Evolutionary conservation across 1,139 yeast species (phyloP), one percentile per base, ranked within the genome.

Genomic region (Lodderomyces beijingensis): DNA sequence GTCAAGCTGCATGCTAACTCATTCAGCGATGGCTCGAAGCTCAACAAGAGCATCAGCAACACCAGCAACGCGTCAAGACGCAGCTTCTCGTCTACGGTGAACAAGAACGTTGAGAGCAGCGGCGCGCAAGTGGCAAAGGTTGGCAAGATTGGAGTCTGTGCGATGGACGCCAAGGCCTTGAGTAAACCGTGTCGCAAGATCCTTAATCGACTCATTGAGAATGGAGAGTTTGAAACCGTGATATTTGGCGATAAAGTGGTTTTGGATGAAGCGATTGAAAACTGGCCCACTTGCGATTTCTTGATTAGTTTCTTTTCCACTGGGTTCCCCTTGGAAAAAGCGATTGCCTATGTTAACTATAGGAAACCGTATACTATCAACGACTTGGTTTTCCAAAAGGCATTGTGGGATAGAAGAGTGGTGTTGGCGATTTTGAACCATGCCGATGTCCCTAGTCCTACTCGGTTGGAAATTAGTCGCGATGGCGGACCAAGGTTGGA

Each of bases 261-360:
- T 32, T 65, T 93, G 36, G 98, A 93, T 59, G 98, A 93, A 61
- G 49, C 80, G 16, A 77, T 91, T 40, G 97, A 91, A 59, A 87
- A 88, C 54, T 91, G 99, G 98, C 99, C 98, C 20, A 87, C 96
- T 26, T 93, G 98, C 63, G 98, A 93, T 53, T 91, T 87, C 51
- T 69, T 93, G 43, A 86, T 91, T 41, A 81, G 93, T 47, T 91
- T 91, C 58, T 91, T 91, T 55, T 84, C 95, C n/a, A 77, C 79
- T 23, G 99, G 99, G 0, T 93, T 93, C 60, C 98, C 99, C 0
- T 65, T 93, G 27, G 95, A 91, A 50, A 93, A 93, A 58, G 98
- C 98, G 2, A 89, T 93, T 39, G 74, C 80, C 19, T 93, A 93
- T 52, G 96, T 81, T 25, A 82, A 87, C 42, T 74, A 89, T 42